A percentile compares a stretch with the other conserved stretches of the same genome.
phyloP scores from a whole-genome alignment of 176 grass and related monocot species.

The Thinopyrum elongatum region DNA sequence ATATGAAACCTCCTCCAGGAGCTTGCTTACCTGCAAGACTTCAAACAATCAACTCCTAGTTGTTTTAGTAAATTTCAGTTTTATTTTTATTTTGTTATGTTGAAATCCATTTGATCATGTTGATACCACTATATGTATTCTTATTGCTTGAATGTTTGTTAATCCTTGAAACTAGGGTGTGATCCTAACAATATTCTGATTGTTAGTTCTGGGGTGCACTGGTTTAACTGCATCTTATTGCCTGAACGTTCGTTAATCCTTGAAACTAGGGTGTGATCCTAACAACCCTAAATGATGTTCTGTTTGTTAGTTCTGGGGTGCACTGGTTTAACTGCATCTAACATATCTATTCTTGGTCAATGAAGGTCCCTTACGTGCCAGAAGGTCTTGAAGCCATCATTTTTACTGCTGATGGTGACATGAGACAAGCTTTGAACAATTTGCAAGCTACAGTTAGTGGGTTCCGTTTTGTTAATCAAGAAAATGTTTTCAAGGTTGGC shows the following conservation, averaged over 20 bases:
- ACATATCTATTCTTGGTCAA: constrained; percentile 20
- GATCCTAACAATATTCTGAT: not conserved
- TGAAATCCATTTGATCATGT: constrained; percentile 14
- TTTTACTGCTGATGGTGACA: constrained; percentile 97
- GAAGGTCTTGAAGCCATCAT: constrained; percentile 97
- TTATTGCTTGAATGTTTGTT: not conserved
- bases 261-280: not conserved
- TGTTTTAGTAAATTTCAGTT: not conserved
- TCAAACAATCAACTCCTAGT: not conserved
- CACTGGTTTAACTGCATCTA: not conserved
- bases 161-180: not conserved
- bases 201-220: not conserved
- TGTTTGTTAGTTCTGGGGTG: not conserved
- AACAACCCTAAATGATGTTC: not conserved
- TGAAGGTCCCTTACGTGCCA: constrained; percentile 82
- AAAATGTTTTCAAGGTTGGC: constrained; percentile 88
- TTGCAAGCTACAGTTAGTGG: constrained; percentile 93
- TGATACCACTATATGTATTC: not conserved
- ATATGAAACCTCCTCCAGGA: not conserved
- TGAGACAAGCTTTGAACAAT: constrained; percentile 98
- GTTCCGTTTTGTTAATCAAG: constrained; percentile 91
- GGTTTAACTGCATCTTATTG: not conserved
- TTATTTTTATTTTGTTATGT: not conserved
- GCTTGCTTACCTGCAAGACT: not conserved
- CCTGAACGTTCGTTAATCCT: not conserved